phyloP scores from a whole-genome alignment of 1,139 yeast species.

The Pichia sp. region DNA sequence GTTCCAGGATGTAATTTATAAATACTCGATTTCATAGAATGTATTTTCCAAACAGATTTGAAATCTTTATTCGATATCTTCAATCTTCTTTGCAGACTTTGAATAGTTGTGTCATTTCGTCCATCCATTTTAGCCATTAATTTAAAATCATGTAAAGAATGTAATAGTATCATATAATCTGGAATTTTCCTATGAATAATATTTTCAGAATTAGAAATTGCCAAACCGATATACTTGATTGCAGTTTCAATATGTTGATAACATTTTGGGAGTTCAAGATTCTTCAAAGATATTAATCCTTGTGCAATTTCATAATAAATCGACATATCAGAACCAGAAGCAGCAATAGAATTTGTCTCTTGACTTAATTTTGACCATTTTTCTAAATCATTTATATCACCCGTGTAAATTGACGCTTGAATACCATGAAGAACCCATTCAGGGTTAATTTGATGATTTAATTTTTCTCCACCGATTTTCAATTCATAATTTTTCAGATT shows the following conservation, averaged over 20 bases:
- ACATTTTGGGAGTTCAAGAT: slow-evolving; percentile 31
- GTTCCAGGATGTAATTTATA: slow-evolving; percentile 36
- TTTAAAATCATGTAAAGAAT: slow-evolving; percentile 61
- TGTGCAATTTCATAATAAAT: slow-evolving; percentile 63
- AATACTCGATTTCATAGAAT: slow-evolving; percentile 55
- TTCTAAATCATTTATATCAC: slow-evolving; percentile 45
- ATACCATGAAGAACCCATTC: slow-evolving; percentile 66
- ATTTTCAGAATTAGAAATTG: slow-evolving; percentile 50
- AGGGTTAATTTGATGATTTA: slow-evolving; percentile 18
- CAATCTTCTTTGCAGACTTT: slow-evolving; percentile 32
- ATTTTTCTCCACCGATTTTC: slow-evolving; percentile 1
- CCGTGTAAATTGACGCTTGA: slow-evolving; percentile 66
- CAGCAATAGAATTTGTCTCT: slow-evolving; percentile 27
- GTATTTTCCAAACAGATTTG: slow-evolving; percentile 53
- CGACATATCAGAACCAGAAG: slow-evolving; percentile 46
- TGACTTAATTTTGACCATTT: slow-evolving; percentile 52
- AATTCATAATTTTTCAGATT: slow-evolving; percentile 25
- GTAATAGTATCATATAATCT: slow-evolving; percentile 50
- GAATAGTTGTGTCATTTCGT: slow-evolving; percentile 14
- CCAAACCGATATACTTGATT: slow-evolving; percentile 50
- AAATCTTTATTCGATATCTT: slow-evolving; percentile 55
- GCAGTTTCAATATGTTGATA: slow-evolving; percentile 43
- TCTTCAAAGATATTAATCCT: slow-evolving; percentile 42
- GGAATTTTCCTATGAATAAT: slow-evolving; percentile 44
- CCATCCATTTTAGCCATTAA: slow-evolving; percentile 24